Evolutionary conservation across 108 stramenopile species (phyloP).

Genomic region (Pelagomonas calceolata): DNA sequence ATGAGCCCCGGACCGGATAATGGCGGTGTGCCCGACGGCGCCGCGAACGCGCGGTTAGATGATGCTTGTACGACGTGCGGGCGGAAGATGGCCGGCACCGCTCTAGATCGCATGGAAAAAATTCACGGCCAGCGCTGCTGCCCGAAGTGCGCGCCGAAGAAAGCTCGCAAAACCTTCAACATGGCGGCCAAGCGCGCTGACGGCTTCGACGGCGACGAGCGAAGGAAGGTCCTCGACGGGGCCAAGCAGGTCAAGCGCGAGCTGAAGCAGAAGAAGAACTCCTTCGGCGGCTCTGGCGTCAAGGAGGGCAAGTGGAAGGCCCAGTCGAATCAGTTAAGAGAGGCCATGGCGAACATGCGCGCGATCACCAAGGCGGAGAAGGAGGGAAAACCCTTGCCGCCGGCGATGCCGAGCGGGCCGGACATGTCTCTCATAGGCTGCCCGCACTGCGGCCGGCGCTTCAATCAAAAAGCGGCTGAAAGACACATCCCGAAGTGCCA

Average conservation of each 20-base stretch:
- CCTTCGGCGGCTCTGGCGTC: background rate
- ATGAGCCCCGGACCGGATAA: too few species aligned
- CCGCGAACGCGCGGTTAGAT: too few species aligned
- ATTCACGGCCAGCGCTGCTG: background rate
- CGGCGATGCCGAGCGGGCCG: background rate
- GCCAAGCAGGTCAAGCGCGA: background rate
- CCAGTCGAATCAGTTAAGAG: slow-evolving; percentile 8
- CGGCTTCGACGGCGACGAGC: background rate
- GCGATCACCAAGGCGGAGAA: background rate
- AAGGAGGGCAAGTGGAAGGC: slow-evolving; percentile 5
- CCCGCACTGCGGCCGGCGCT: slow-evolving; percentile 5
- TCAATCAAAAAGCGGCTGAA: slow-evolving; percentile 15
- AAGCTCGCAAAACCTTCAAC: background rate
- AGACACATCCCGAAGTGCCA: slow-evolving; percentile 18
- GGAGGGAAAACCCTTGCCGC: slow-evolving; percentile 8
- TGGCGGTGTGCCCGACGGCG: too few species aligned
- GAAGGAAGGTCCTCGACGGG: background rate
- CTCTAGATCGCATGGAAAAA: background rate
- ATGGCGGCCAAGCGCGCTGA: background rate
- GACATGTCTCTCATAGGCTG: slow-evolving; percentile 15
- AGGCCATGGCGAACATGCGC: slow-evolving; percentile 11
- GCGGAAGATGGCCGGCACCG: background rate
- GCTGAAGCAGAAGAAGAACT: background rate
- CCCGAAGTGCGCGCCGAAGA: background rate
- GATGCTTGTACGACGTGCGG: background rate